These are phyloP conservation scores for Arctostaphylos glauca DNA, from an alignment of 148 eudicot species.

Conservation along the genomic window DNA sequence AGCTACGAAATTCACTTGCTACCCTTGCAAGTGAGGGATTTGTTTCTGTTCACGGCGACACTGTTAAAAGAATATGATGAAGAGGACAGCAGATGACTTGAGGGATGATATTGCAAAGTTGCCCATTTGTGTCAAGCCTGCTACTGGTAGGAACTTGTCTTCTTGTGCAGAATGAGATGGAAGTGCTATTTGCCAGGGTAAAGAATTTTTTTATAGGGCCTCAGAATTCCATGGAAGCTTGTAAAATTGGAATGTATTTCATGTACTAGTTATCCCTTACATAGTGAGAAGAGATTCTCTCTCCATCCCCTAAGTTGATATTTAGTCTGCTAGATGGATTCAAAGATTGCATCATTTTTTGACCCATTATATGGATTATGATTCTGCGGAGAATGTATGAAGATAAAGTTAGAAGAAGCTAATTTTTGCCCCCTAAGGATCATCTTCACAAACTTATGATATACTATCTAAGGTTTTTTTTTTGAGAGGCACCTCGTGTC, in stretches of 20 bases:
- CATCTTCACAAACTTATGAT: too few species aligned
- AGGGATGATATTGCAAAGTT: background rate
- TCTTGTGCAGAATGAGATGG: background rate
- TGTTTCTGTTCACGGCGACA: conserved; percentile 76
- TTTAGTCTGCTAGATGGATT: background rate
- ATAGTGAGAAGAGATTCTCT: background rate
- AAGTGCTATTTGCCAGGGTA: background rate
- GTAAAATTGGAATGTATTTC: conserved; percentile 11
- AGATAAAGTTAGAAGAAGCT: too few species aligned
- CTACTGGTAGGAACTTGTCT: background rate
- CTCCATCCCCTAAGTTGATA: background rate
- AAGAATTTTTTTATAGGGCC: background rate
- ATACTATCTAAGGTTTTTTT: too few species aligned
- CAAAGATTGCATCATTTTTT: background rate
- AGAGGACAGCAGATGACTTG: background rate
- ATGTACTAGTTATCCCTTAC: background rate
- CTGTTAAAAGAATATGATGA: conserved; percentile 68
- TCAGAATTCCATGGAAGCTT: background rate
- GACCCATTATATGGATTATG: background rate
- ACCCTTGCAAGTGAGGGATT: conserved; percentile 77
- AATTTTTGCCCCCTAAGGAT: too few species aligned
- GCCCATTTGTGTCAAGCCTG: background rate
- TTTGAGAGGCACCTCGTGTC: too few species aligned
- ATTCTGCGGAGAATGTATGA: background rate
- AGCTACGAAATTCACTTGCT: conserved; percentile 79